These are phyloP conservation scores for Alternaria sp. DNA, from an alignment of 2,329 filamentous ascomycete genomes.

Conservation along the genomic window DNA sequence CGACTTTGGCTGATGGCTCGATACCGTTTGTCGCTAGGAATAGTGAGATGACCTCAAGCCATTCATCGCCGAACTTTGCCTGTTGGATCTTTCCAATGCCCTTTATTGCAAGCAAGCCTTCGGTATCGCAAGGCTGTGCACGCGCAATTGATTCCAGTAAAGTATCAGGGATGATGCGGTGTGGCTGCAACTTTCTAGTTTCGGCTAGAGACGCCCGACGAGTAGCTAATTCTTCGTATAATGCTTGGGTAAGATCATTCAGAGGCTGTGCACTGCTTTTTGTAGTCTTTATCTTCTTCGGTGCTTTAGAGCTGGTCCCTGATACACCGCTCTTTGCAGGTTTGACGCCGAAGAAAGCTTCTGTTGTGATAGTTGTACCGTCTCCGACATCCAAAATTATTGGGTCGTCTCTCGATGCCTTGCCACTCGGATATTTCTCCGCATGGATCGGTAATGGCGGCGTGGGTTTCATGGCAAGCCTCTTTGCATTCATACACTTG, in stretches of 20 bases:
- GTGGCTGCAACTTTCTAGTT: slow-evolving; percentile 14
- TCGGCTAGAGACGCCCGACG: slow-evolving; percentile 32
- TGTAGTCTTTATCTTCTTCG: background rate
- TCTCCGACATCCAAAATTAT: slow-evolving; percentile 32
- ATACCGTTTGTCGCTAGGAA: slow-evolving; percentile 21
- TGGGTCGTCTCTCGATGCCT: slow-evolving; percentile 21
- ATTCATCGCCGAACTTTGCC: slow-evolving; percentile 37
- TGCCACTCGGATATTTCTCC: slow-evolving; percentile 34
- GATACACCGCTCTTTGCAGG: slow-evolving; percentile 11
- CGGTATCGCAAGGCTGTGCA: slow-evolving; percentile 27
- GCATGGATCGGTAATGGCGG: slow-evolving; percentile 38
- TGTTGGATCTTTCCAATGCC: slow-evolving; percentile 32
- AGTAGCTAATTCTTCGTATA: slow-evolving; percentile 29
- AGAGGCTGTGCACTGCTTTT: slow-evolving; percentile 14
- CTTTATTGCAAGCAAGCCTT: slow-evolving; percentile 31
- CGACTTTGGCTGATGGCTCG: background rate
- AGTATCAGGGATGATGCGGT: slow-evolving; percentile 29
- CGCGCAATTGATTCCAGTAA: slow-evolving; percentile 36
- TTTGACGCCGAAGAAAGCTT: slow-evolving; percentile 31
- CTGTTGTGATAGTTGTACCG: slow-evolving; percentile 30
- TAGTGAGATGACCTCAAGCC: slow-evolving; percentile 35
- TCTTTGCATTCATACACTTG: slow-evolving; percentile 72
- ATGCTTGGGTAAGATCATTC: slow-evolving; percentile 21
- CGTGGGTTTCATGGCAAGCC: slow-evolving; percentile 56
- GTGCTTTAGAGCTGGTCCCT: slow-evolving; percentile 3